Evolutionary conservation across 2,329 filamentous ascomycete genomes (phyloP), one percentile per base, ranked within the genome.

Genomic region (Epichloe sibirici): DNA sequence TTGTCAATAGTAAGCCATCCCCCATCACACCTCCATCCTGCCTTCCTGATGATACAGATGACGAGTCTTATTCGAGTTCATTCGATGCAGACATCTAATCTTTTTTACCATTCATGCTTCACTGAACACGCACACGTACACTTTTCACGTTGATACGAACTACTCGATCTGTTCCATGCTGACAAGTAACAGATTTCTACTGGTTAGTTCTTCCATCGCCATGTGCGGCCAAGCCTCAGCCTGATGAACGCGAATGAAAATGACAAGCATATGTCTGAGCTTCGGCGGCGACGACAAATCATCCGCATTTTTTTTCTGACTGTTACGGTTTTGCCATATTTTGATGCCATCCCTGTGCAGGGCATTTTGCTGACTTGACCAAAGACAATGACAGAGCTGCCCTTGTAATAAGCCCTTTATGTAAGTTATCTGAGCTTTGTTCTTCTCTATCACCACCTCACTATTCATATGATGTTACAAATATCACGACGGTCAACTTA

Each of bases 221-320:
- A n/a, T 34, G 2, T 51, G 39, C 49, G 56, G 52, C 52, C 42
- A 49, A 57, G 48, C 55, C 57, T 59, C 59, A 62, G 57, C 62
- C 82, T 93, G 88, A 93, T 93, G 88, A 93, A 78, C 69, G 76
- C 81, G 89, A 85, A 80, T 76, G 74, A 77, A 79, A 85, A 82
- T 81, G 88, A 94, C 89, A 94, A 94, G 88, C 88, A 94, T 94
- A 94, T 94, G 88, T 94, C 89, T 78, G 84, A 94, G 89, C 82
- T 77, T 67, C 67, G 74, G 69, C 70, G 56, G 68, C 64, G 69
- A 71, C 62, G 69, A 71, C 58, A 69, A 65, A 57, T 63, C 64
- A 66, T 69, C 67, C 57, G 55, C 55, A 52, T 49, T 40, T 63
- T 61, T 61, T 59, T 57, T 50, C 53, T 55, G 53, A 55, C 35